Base-by-base conservation (phyloP, 148 eudicot species). In the Pharnaceum exiguum region DNA sequence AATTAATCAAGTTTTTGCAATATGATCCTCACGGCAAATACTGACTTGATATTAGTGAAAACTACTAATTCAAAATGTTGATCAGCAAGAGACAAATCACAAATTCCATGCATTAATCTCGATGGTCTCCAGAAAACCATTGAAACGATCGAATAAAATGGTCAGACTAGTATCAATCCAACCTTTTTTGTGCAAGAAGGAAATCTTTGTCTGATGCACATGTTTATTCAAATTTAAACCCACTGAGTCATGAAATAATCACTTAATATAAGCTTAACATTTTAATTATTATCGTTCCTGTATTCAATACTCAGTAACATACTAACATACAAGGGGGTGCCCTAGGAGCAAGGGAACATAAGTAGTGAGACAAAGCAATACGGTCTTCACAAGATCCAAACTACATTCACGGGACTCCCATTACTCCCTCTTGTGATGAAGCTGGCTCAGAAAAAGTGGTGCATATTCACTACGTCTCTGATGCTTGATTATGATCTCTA, bases 331-430 rank as follows among this genome's bases (percentile, higher is more conserved):
- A 15, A 22, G 5, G 52, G 24, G 27, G 25, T 67, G 59, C 51
- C 67, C 40, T 4, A 43, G 7, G 43, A 43, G 2, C 1, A 21
- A 57, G 65, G 66, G 55, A 60, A 68, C 49, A 53, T 53, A 55
- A 35, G 44, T 12, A 33, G 46, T 10, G 1, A 18, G 40, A 56
- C 72, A 69, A 59, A 5, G 7, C 6, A 25, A 23, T 15, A 61
- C 25, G 54, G 32, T 16, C 21, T 57, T 63, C 77, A 57, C 72
- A 74, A 63, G 59, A 54, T 63, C 70, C 73, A 74, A 68, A 52
- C 54, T 17, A 45, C 8, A 13, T 60, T 74, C 78, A 74, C 78
- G 78, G 66, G 73, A 43, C 17, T 44, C 55, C n/a, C 18, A 6
- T 46, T 5, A n/a, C 40, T 32, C 7, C 24, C 17, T 43, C 46